Percentiles rank a stretch among this genome's conserved stretches.
Conservation (phyloP, 345 rosid genomes). For the Excoecaria cochinchinensis region DNA sequence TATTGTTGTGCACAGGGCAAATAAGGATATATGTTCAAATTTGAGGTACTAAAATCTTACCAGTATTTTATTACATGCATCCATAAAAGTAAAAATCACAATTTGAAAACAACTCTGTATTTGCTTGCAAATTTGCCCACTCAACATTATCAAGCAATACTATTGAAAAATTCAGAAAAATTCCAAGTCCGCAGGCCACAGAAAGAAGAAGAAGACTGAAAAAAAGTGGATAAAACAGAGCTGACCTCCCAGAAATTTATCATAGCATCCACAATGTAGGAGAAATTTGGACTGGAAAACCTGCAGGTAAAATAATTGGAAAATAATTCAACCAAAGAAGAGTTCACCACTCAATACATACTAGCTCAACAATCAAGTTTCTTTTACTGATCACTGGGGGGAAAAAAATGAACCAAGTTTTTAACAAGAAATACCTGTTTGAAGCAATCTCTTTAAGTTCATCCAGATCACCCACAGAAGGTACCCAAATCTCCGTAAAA, state of each 20-base stretch:
- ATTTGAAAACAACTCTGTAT: not conserved
- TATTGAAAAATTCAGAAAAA: not conserved
- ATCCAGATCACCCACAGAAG: conserved; percentile 55
- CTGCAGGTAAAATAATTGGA: conserved; percentile 33
- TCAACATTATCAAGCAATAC: not conserved
- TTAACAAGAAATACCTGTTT: conserved; percentile 45
- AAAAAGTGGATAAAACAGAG: conserved; percentile 11
- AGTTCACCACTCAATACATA: too few species aligned
- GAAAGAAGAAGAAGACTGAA: not conserved
- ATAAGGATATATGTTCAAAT: not conserved
- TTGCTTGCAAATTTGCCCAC: not conserved
- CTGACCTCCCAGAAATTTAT: conserved; percentile 75
- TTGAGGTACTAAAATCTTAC: not conserved
- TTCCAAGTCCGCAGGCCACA: not conserved
- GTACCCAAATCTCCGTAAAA: conserved; percentile 98
- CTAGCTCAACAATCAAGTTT: too few species aligned
- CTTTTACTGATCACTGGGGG: too few species aligned
- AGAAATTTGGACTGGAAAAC: conserved; percentile 40
- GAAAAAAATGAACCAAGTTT: not conserved
- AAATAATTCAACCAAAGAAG: conserved; percentile 7
- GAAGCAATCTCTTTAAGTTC: conserved; percentile 77
- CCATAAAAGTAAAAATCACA: not conserved
- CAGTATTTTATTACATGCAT: not conserved
- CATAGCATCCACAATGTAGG: conserved; percentile 55
- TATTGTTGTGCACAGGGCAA: not conserved